Base-by-base conservation (phyloP, 2,329 filamentous ascomycete species). In the Pseudonectria foliicola region DNA sequence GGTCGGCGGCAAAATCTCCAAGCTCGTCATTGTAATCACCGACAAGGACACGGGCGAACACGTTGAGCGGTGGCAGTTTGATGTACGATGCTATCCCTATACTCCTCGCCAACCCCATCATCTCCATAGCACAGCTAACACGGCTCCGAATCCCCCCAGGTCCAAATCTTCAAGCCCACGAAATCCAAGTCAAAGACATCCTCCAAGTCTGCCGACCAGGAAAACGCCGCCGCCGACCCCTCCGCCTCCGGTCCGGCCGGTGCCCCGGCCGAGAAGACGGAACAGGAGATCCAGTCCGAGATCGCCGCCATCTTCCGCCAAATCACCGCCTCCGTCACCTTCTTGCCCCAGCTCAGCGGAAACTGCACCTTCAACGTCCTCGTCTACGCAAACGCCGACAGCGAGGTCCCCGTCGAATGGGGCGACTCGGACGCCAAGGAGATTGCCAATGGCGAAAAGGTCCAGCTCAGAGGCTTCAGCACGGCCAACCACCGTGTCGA, bases 331-430 rank as follows among this genome's bases (percentile, higher is more conserved):
- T 95, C 87, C 1, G 92, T 98, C 35, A 96, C 92, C 1, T 98
- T 98, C 59, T 69, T 98, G 10, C 92, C 92, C 0, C 89, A 96
- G 66, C 76, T 98, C 6, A 55, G 41, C 43, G 89, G 89, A 27
- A 85, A 95, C 60, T 98, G 90, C 70, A 96, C 92, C 10, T 98
- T 98, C 71, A 98, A 98, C 56, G 90, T 98, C 31, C 75, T 98
- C 27, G 92, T 98, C 4, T 98, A 98, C 58, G 92, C 92, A 34
- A 90, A 98, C 58, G 89, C 89, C 13, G 89, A 96, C 62, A 92
- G 85, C 39, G 90, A 96, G 31, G 92, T 98, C 11, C 92, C 92
- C 4, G 82, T 98, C 39, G 92, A 98, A 61, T 98, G 92, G 92
- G 92, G 92, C 30, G 92, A 98, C 65, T 95, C 87, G 49, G 92